phyloP scores from a whole-genome alignment of 78 protist species.

The Emiliania huxleyi region DNA sequence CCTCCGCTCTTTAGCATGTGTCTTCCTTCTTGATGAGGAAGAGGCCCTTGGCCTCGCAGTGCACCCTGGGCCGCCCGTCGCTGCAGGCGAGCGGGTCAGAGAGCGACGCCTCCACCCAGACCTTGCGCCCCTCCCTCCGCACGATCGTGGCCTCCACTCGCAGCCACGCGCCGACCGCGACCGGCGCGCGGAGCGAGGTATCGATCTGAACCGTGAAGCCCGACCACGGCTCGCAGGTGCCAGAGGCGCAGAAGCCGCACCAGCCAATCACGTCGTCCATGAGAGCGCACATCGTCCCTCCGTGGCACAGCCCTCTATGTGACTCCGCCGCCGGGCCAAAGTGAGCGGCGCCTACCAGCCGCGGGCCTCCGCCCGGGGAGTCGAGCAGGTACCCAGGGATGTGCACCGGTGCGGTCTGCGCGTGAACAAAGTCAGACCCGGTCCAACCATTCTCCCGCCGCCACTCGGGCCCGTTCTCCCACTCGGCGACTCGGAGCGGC shows the following conservation, averaged over 20 bases:
- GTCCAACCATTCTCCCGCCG: neutral
- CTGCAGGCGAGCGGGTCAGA: neutral
- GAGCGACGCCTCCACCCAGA: neutral
- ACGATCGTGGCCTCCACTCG: neutral
- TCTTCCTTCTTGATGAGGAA: neutral
- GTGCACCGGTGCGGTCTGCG: neutral
- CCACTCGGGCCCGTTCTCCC: neutral
- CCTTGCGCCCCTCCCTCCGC: neutral
- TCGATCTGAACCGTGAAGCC: neutral
- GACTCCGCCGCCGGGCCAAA: neutral
- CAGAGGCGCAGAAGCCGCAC: neutral
- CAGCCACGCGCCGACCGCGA: neutral
- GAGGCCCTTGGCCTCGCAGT: neutral
- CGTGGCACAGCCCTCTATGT: neutral
- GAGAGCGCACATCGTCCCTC: neutral
- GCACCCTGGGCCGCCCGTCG: neutral
- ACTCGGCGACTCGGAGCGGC: neutral
- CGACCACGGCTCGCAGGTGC: neutral
- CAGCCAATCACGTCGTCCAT: neutral
- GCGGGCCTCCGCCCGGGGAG: neutral
- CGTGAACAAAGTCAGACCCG: neutral
- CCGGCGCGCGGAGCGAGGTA: neutral
- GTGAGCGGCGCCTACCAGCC: neutral
- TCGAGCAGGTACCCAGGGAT: neutral
- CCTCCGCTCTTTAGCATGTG: no score